These are phyloP conservation scores for Rosa persica DNA, from an alignment of 306 rosid species.

Conservation along the genomic window DNA sequence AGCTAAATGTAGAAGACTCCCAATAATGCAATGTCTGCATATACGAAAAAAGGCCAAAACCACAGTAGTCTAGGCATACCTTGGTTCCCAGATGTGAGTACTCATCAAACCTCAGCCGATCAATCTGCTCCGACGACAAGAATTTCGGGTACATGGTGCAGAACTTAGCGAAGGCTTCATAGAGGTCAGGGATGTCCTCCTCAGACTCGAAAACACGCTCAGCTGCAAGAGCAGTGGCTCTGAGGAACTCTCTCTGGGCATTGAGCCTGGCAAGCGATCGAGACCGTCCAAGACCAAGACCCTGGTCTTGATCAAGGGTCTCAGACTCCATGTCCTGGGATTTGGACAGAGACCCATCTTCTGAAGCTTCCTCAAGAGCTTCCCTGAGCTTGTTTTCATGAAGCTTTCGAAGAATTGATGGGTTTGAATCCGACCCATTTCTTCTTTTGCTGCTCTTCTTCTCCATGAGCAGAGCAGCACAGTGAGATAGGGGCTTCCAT, in stretches of 20 bases:
- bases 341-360: conserved; percentile 77
- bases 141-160: conserved; percentile 79
- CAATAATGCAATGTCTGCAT: conserved; percentile 80
- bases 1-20: conserved; percentile 92
- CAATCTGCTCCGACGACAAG: conserved; percentile 64
- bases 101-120: conserved; percentile 70
- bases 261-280: conserved; percentile 77
- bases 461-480: conserved; percentile 41
- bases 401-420: conserved; percentile 70
- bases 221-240: conserved; percentile 77
- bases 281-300: conserved; percentile 71
- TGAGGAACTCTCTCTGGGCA: conserved; percentile 75
- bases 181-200: conserved; percentile 62
- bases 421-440: conserved; percentile 43
- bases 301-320: conserved; percentile 47
- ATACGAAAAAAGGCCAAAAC: conserved; percentile 89
- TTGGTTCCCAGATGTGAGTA: conserved; percentile 67
- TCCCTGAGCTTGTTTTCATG: conserved; percentile 92
- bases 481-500: conserved; percentile 37
- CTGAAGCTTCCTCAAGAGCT: conserved; percentile 98
- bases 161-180: conserved; percentile 74
- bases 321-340: conserved; percentile 77
- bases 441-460: conserved; percentile 62
- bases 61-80: conserved; percentile 95
- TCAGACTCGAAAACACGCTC: conserved; percentile 60